Base-by-base conservation (phyloP, 495 filamentous ascomycete genomes). In the Penicillium canescens region DNA sequence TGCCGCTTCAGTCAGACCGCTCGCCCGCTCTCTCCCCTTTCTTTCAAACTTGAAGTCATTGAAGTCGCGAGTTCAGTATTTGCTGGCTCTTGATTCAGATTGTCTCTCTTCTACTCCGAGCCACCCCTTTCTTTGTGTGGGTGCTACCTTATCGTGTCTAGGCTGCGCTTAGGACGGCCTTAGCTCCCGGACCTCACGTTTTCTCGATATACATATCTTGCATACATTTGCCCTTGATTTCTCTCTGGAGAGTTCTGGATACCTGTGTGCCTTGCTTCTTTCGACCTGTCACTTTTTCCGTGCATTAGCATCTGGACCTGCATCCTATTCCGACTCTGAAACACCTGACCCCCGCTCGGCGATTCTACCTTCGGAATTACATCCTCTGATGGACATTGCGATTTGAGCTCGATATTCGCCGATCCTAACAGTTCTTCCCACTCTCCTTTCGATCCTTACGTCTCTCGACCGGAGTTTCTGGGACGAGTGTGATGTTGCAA, bases 401-500 rank as follows among this genome's bases (percentile, higher is more conserved):
- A 48, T 56, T 44, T 59, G 36, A 54, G 40, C 35, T 49, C 59
- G 12, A 52, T 50, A 51, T 28, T 28, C 33, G 14, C 55, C 42
- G 45, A 13, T 40, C 33, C n/a, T 45, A 14, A 6, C 21, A 34
- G 10, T 55, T 10, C 14, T 33, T n/a, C 47, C 14, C 12, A 18
- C 2, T 9, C 10, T 48, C 56, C 38, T n/a, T 36, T 23, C 20
- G 23, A 49, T 50, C 23, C 47, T 16, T 26, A 20, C 35, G 31
- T 4, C 31, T 31, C 50, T 39, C 31, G 3, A 23, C 13, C 26
- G 36, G 49, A 44, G 11, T 41, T 52, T 41, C 28, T 36, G 23
- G 34, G 18, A 61, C 39, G 46, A 71, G 56, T 74, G 72, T 60
- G 62, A 74, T 73, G 71, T 65, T 63, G 67, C 43, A 52, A 52